Conservation (phyloP, 106 monocot genomes). For the Acanthochlamys bracteata region DNA sequence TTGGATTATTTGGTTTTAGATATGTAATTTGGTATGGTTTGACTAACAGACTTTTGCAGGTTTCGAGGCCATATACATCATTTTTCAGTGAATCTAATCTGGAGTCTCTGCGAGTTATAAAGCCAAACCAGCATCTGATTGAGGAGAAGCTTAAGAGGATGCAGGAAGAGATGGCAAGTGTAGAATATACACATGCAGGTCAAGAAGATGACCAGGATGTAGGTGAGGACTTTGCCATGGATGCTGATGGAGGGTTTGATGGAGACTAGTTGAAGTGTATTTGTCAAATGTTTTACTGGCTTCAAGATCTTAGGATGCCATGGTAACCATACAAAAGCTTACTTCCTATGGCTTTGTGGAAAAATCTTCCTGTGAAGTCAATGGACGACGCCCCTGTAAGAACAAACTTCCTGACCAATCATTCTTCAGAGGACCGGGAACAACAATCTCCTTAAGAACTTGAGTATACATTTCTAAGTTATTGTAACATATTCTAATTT, state of each 20-base stretch:
- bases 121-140: not conserved
- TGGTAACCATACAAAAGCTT: too few species aligned
- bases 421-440: too few species aligned
- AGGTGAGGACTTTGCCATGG: constrained; percentile 26
- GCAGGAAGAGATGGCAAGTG: constrained; percentile 9
- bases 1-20: not conserved
- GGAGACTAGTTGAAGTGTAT: constrained; percentile 19
- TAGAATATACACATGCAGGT: constrained; percentile 9
- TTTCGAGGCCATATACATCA: constrained; percentile 57
- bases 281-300: too few species aligned
- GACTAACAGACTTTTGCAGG: constrained; percentile 26
- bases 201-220: constrained; percentile 14
- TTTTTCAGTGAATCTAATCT: constrained; percentile 71
- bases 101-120: constrained; percentile 22
- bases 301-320: too few species aligned
- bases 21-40: not conserved
- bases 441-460: too few species aligned
- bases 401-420: too few species aligned
- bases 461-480: too few species aligned
- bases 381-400: too few species aligned
- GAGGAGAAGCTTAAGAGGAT: constrained; percentile 15
- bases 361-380: too few species aligned
- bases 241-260: constrained; percentile 30
- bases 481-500: too few species aligned
- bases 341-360: too few species aligned